Conservation (phyloP, 805 yeast species). For the Vanderwaltozyma yarrowii region DNA sequence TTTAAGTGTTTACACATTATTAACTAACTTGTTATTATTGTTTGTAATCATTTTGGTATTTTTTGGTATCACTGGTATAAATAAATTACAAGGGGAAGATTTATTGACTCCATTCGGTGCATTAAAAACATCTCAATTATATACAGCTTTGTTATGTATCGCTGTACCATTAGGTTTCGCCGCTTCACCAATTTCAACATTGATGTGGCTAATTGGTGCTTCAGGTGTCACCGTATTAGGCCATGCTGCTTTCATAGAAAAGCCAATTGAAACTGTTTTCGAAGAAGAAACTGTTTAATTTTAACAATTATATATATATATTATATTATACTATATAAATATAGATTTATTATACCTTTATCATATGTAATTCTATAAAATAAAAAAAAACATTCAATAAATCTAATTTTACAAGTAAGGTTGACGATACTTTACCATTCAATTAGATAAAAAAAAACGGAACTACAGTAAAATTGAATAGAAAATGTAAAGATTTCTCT, state of each 20-base stretch:
- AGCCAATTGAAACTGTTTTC: slow-evolving; percentile 90
- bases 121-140: slow-evolving; percentile 68
- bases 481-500: no score
- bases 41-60: slow-evolving; percentile 70
- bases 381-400: no score
- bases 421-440: no score
- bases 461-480: no score
- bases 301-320: not conserved
- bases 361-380: no score
- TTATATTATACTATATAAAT: no score
- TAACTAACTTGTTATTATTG: slow-evolving; percentile 75
- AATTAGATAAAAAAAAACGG: no score
- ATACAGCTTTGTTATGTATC: slow-evolving; percentile 69
- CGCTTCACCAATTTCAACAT: slow-evolving; percentile 81
- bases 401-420: no score
- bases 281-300: slow-evolving; percentile 51
- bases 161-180: slow-evolving; percentile 74
- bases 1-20: slow-evolving; percentile 71
- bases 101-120: slow-evolving; percentile 64
- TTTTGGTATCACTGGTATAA: slow-evolving; percentile 71
- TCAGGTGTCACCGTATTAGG: slow-evolving; percentile 67
- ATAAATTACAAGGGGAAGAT: slow-evolving; percentile 71
- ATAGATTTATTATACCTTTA: no score
- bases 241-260: slow-evolving; percentile 88
- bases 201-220: slow-evolving; percentile 88